phyloP scores from a whole-genome alignment of 306 rosid species.

The Inga leiocalycina region DNA sequence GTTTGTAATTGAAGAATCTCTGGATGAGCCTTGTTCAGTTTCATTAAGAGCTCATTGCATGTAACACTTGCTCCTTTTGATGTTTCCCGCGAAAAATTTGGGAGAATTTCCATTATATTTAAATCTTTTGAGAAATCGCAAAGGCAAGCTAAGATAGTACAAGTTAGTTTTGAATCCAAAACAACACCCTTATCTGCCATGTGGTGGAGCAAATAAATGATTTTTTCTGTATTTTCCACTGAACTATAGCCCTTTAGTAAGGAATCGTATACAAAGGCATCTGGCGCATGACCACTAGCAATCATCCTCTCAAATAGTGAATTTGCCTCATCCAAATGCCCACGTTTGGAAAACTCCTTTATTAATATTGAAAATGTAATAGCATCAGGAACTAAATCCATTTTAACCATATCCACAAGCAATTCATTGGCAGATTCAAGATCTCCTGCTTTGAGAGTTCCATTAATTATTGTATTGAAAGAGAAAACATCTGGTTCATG shows the following conservation, averaged over 20 bases:
- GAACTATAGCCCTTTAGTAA: constrained; percentile 65
- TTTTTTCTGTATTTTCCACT: constrained; percentile 52
- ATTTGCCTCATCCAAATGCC: constrained; percentile 65
- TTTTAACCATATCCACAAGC: constrained; percentile 56
- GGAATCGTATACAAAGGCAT: constrained; percentile 61
- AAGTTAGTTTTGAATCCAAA: constrained; percentile 63
- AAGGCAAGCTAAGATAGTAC: constrained; percentile 64
- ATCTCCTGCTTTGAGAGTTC: constrained; percentile 72
- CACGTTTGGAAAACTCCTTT: constrained; percentile 60
- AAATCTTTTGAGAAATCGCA: constrained; percentile 47
- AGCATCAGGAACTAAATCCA: constrained; percentile 58
- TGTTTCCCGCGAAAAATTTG: constrained; percentile 51
- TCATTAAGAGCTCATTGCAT: constrained; percentile 56
- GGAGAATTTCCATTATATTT: constrained; percentile 62
- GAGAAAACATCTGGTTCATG: constrained; percentile 54
- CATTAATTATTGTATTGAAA: constrained; percentile 70
- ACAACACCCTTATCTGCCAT: constrained; percentile 72
- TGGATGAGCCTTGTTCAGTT: constrained; percentile 58
- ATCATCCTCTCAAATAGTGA: constrained; percentile 64
- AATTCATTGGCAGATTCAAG: constrained; percentile 53
- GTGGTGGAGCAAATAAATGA: constrained; percentile 59
- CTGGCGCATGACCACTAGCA: constrained; percentile 59
- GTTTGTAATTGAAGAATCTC: constrained; percentile 52
- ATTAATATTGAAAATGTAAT: constrained; percentile 69
- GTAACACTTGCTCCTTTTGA: constrained; percentile 45